Conservation (phyloP, 2,329 filamentous ascomycete species). For the Paraphoma sp. region DNA sequence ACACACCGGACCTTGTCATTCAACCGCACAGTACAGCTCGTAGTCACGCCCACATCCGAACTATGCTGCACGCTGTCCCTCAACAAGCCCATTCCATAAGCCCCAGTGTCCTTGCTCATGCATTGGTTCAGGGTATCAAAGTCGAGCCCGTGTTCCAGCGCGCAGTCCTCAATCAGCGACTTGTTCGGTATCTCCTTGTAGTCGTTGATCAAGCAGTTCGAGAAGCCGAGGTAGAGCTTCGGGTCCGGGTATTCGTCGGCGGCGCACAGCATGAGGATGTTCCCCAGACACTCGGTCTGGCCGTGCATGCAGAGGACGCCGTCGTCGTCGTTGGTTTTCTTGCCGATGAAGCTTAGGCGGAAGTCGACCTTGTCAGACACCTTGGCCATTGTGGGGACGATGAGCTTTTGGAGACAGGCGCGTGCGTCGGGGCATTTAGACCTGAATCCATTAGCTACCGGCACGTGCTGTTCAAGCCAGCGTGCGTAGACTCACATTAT, state of each 20-base stretch:
- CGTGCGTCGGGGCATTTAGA: conserved; percentile 89
- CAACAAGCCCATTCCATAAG: conserved; percentile 71
- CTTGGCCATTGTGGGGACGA: conserved; percentile 86
- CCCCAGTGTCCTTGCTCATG: conserved; percentile 76
- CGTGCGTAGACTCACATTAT: conserved; percentile 69
- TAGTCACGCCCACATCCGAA: conserved; percentile 54
- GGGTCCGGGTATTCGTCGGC: conserved; percentile 81
- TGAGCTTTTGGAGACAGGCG: conserved; percentile 79
- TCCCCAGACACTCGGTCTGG: conserved; percentile 86
- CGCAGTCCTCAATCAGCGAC: conserved; percentile 83
- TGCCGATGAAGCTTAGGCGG: conserved; percentile 85
- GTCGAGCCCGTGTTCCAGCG: conserved; percentile 87
- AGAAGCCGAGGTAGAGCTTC: conserved; percentile 89
- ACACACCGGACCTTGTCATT: conserved; percentile 84
- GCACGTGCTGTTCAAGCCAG: neutral
- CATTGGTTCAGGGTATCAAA: conserved; percentile 84
- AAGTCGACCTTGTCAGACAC: conserved; percentile 88
- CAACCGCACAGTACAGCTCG: conserved; percentile 64
- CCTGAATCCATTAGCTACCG: conserved; percentile 19
- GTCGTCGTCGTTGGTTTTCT: conserved; percentile 74
- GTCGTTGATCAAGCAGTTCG: conserved; percentile 82
- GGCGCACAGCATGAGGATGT: conserved; percentile 94
- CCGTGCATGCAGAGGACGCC: conserved; percentile 91
- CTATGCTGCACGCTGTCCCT: conserved; percentile 71
- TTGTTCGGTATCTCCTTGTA: conserved; percentile 80